Conservation (phyloP, 2,329 filamentous ascomycete genomes). For the Microdochium nivale region DNA sequence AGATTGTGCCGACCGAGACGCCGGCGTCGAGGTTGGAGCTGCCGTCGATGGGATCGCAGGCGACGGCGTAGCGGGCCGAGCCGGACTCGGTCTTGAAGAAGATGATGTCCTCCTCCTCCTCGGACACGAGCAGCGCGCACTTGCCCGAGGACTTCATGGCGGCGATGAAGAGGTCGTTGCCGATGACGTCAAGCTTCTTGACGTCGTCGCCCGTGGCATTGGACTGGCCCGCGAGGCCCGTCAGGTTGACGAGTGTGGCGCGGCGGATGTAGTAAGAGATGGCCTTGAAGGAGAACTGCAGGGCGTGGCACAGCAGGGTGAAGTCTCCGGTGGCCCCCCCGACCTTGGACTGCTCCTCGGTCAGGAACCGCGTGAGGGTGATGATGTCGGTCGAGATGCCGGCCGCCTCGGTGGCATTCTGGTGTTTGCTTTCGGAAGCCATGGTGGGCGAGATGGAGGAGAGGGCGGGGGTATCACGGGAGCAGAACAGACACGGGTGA, state of each 20-base stretch:
- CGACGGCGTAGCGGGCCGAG: conserved; percentile 79
- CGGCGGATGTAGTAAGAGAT: conserved; percentile 99
- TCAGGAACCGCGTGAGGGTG: conserved; percentile 90
- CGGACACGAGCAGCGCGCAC: conserved; percentile 88
- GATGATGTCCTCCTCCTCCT: conserved; percentile 92
- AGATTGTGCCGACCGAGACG: conserved; percentile 96
- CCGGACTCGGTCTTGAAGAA: conserved; percentile 70
- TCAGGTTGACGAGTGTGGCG: conserved; percentile 90
- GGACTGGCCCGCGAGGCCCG: conserved; percentile 85
- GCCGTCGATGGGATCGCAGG: conserved; percentile 96
- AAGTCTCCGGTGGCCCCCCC: conserved; percentile 96
- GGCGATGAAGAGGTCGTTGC: conserved; percentile 94
- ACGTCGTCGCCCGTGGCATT: conserved; percentile 97
- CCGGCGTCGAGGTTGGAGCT: conserved; percentile 96
- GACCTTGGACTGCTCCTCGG: conserved; percentile 90
- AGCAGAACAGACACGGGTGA: not conserved
- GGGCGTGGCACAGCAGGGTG: conserved; percentile 94
- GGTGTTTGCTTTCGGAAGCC: conserved; percentile 14
- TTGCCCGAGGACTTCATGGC: conserved; percentile 91
- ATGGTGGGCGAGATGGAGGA: conserved; percentile 9
- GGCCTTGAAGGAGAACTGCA: conserved; percentile 99
- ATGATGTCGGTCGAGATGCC: conserved; percentile 94
- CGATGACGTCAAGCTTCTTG: conserved; percentile 99
- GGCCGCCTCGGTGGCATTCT: conserved; percentile 48
- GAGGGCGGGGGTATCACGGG: not conserved